Conservation (phyloP, 768 basidiomycete genomes). For the Butyriboletus loyo region DNA sequence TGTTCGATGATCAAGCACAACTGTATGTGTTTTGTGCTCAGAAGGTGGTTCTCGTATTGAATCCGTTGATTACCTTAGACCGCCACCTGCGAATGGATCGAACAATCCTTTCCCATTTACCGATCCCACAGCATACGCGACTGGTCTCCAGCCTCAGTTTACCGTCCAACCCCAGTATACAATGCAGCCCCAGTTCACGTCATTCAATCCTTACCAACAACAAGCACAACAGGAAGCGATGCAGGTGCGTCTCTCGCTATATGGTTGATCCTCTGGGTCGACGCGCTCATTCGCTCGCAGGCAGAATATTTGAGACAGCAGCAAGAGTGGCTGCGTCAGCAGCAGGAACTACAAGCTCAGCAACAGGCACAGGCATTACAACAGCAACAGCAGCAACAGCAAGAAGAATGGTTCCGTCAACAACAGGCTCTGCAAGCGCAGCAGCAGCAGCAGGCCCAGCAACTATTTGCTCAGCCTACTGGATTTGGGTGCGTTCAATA, state of each 20-base stretch:
- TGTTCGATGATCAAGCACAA: conserved; percentile 88
- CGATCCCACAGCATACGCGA: conserved; percentile 58
- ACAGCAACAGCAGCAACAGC: conserved; percentile 43
- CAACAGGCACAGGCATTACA: conserved; percentile 39
- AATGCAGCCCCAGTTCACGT: conserved; percentile 81
- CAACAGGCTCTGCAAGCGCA: conserved; percentile 50
- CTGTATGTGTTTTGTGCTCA: conserved; percentile 48
- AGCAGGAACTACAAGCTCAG: conserved; percentile 46
- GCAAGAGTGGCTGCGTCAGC: conserved; percentile 72
- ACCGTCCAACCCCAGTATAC: conserved; percentile 75
- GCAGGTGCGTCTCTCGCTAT: conserved; percentile 39
- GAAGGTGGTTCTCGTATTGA: conserved; percentile 3
- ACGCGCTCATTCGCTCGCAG: conserved; percentile 25
- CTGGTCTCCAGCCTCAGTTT: conserved; percentile 66
- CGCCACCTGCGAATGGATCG: conserved; percentile 30
- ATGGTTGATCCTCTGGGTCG: not conserved
- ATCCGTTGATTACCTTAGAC: conserved; percentile 18
- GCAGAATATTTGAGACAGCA: conserved; percentile 48
- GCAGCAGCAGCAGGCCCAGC: conserved; percentile 45
- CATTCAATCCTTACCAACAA: conserved; percentile 93
- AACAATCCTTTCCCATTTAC: conserved; percentile 60
- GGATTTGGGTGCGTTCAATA: conserved; percentile 61
- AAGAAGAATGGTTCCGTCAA: conserved; percentile 61
- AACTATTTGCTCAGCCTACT: conserved; percentile 60
- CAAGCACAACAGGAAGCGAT: conserved; percentile 88